Evolutionary conservation across 1,284 basidiomycete genomes (phyloP).

Genomic region (Marasmius fiardii): DNA sequence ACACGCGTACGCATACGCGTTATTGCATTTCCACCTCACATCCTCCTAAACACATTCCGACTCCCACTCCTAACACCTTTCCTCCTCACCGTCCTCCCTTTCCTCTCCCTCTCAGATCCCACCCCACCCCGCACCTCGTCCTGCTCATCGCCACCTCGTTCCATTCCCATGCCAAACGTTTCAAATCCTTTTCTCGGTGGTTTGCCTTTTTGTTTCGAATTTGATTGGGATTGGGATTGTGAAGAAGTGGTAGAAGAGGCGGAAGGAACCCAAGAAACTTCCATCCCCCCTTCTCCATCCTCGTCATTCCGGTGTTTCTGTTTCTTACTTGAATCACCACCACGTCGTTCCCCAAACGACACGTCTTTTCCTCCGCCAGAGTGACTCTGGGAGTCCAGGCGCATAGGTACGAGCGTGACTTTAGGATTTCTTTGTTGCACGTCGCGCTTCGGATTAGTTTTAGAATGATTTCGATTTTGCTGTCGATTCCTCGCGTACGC

Average conservation of each 20-base stretch:
- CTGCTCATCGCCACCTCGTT: constrained; percentile 62
- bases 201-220: constrained; percentile 32
- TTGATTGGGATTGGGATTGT: no score
- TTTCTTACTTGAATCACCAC: constrained; percentile 14
- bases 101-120: constrained; percentile 65
- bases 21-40: no score
- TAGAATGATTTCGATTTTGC: constrained; percentile 37
- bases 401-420: constrained; percentile 62
- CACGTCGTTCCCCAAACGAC: constrained; percentile 64
- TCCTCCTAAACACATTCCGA: constrained; percentile 73
- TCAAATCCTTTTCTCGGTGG: constrained; percentile 64
- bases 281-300: constrained; percentile 57
- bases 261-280: constrained; percentile 64
- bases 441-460: no score
- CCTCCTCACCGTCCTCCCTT: constrained; percentile 68
- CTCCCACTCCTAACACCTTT: constrained; percentile 80
- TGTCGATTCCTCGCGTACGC: constrained; percentile 39
- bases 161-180: constrained; percentile 82
- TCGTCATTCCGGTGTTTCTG: no score
- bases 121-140: constrained; percentile 48
- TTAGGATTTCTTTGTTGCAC: constrained; percentile 50
- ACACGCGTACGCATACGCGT: no score
- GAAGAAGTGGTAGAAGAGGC: constrained; percentile 28
- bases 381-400: constrained; percentile 36
- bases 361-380: constrained; percentile 40